Evolutionary conservation across 1,139 yeast genomes (phyloP).

Genomic region (Candida sp.): DNA sequence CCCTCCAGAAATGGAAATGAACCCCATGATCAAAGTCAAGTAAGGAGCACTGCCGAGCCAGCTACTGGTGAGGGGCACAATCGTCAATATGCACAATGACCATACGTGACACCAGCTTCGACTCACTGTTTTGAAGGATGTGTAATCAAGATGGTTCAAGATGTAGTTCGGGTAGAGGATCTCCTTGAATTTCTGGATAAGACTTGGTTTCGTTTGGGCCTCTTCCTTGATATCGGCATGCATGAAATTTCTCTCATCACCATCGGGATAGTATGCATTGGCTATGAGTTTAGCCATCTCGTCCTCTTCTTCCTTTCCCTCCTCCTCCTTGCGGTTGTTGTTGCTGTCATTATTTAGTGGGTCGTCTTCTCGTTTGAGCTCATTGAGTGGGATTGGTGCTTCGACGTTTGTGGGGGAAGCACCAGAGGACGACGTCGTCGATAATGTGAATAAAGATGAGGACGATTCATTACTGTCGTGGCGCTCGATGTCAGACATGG

Average conservation of each 20-base stretch:
- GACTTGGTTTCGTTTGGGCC: conserved; percentile 6
- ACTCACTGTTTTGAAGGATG: conserved; percentile 27
- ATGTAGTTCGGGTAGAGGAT: conserved; percentile 27
- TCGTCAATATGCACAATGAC: conserved; percentile 26
- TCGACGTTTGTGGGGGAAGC: background rate
- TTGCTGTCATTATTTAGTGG: background rate
- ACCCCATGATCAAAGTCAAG: conserved; percentile 31
- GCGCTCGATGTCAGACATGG: background rate
- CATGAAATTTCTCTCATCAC: conserved; percentile 11
- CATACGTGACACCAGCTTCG: conserved; percentile 36
- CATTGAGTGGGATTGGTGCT: background rate
- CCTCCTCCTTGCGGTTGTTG: background rate
- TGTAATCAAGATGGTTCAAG: conserved; percentile 28
- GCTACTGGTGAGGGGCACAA: conserved; percentile 25
- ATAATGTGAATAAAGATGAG: background rate
- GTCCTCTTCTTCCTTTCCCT: background rate
- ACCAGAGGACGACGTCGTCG: conserved; percentile 1
- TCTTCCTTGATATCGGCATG: conserved; percentile 11
- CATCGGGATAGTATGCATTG: conserved; percentile 15
- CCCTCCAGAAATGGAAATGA: conserved; percentile 34
- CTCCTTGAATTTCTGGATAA: conserved; percentile 17
- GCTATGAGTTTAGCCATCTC: background rate
- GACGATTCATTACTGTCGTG: background rate
- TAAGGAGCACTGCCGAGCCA: conserved; percentile 39
- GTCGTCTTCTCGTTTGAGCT: background rate